Evolutionary conservation across 768 basidiomycete species (phyloP), one percentile per base, ranked within the genome.

Genomic region (Amanita rubescens): DNA sequence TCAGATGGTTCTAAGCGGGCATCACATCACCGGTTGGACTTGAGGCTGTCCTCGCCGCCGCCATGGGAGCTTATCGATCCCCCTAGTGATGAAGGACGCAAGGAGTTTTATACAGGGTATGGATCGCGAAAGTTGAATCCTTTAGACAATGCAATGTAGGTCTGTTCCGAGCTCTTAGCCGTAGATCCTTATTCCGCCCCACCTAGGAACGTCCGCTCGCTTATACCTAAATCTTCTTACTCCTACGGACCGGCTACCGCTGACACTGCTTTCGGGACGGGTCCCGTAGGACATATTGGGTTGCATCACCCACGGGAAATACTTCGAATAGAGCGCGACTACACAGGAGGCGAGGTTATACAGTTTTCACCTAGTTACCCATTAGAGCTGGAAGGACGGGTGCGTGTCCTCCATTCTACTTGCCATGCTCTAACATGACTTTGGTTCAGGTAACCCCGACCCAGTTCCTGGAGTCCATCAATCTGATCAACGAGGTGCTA

Each of bases 301-400:
- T 69, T 85, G 20, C 90, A 96, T 64, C 84, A 90, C 60, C 94
- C 95, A 14, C 82, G 94, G 50, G 95, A 97, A 71, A 81, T 99
- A 54, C 72, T 99, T 49, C 77, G 95, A 42, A 73, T 99, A 38
- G 95, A 98, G 67, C 73, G 96, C 50, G 96, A 99, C 67, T 99
- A 96, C 66, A 80, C 75, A 12, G 84, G 85, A 0, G 96, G 95
- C 2, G 95, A 98, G 65, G 73, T 94, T 6, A 79, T 84, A 27
- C 95, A 97, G 69, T 96, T 99, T 67, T 78, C 90, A 32, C 79
- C 91, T 0, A 81, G 85, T 58, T 99, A 87, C 68, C 94, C 92
- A 1, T 70, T 94, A 38, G 96, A 99, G 67, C 75, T 99, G 5
- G 94, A 97, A 60, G 91, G 92, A 43, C 78, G 96, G 67, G 94